Conservation (phyloP, 139 green algal genomes). For the Chlamydomonas urium region DNA sequence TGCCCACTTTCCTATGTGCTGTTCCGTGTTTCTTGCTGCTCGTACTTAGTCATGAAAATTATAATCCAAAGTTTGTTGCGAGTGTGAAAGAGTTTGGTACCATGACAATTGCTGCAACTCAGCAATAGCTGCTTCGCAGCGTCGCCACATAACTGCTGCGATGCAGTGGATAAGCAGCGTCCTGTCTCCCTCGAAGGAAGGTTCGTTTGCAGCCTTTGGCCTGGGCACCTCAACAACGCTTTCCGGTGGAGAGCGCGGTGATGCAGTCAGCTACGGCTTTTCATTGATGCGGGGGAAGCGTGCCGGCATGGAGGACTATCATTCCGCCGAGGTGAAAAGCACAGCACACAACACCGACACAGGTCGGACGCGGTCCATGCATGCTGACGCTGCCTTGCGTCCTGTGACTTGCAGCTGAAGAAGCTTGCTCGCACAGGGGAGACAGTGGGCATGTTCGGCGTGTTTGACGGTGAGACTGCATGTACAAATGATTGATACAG, state of each 20-base stretch:
- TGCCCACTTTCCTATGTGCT: neutral
- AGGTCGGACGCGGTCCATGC: neutral
- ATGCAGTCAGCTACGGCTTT: slow-evolving; percentile 65
- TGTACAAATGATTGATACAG: neutral
- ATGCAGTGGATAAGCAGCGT: slow-evolving; percentile 25
- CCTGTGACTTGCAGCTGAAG: slow-evolving; percentile 49
- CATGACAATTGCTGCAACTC: neutral
- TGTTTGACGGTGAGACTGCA: slow-evolving; percentile 83
- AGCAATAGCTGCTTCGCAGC: neutral
- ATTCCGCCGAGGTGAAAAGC: slow-evolving; percentile 46
- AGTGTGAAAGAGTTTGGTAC: neutral
- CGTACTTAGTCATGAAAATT: neutral
- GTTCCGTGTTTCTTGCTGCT: neutral
- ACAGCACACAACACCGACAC: neutral
- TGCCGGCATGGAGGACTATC: slow-evolving; percentile 78
- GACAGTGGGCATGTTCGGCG: slow-evolving; percentile 78
- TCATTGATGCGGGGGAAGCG: slow-evolving; percentile 69
- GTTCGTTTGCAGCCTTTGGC: slow-evolving; percentile 3
- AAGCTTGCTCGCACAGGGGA: slow-evolving; percentile 38
- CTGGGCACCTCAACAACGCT: slow-evolving; percentile 8
- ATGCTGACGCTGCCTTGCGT: neutral
- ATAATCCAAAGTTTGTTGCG: neutral
- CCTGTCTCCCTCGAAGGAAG: slow-evolving; percentile 6
- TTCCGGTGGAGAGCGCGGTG: slow-evolving; percentile 39
- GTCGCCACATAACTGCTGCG: neutral